Evolutionary conservation across 495 filamentous ascomycete species (phyloP).

Genomic region (Penicillium silybi): DNA sequence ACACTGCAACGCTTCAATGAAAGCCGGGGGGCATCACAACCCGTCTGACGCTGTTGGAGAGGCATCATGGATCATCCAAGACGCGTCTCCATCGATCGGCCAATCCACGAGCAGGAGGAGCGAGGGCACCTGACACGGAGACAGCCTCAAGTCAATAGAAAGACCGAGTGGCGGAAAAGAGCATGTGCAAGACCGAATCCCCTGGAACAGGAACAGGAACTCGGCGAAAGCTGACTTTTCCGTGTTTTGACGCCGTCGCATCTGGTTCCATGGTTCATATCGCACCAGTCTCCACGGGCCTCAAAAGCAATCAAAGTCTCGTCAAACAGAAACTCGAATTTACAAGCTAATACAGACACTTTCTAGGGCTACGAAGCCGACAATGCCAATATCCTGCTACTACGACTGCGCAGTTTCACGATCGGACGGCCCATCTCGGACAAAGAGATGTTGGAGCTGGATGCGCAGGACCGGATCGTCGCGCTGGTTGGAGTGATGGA

Average conservation of each 20-base stretch:
- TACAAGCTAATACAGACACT: constrained; percentile 7
- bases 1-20: background rate
- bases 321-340: background rate
- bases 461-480: constrained; percentile 52
- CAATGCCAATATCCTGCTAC: constrained; percentile 68
- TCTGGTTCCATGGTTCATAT: constrained; percentile 45
- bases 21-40: background rate
- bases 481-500: constrained; percentile 55
- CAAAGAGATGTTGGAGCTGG: constrained; percentile 43
- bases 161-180: background rate
- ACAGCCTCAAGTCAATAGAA: background rate
- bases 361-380: constrained; percentile 66
- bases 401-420: constrained; percentile 74
- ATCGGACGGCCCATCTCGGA: constrained; percentile 62
- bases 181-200: background rate
- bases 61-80: background rate
- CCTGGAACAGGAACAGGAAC: background rate
- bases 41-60: background rate
- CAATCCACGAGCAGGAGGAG: background rate
- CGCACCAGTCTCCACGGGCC: constrained; percentile 19
- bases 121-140: background rate
- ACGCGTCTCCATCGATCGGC: background rate
- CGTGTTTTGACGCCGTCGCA: constrained; percentile 27
- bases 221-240: background rate
- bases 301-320: constrained; percentile 6